Conservation (phyloP, 768 basidiomycete species). For the Leccinum boreale region DNA sequence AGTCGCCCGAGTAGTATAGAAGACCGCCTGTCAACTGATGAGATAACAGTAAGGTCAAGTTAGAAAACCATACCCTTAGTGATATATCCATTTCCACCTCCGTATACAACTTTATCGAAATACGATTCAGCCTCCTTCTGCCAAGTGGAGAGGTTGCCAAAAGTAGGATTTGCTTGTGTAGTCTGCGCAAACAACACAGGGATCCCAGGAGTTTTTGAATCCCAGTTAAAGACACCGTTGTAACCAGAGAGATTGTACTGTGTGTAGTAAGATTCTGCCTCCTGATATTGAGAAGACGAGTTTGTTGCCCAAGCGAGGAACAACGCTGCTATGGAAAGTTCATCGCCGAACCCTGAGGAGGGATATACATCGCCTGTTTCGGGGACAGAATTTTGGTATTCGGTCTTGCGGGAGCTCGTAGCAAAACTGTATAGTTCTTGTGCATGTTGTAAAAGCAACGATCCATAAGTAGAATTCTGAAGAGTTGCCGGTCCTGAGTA, state of each 20-base stretch:
- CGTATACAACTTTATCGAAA: conserved; percentile 68
- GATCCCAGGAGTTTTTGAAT: conserved; percentile 73
- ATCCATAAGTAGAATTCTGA: conserved; percentile 69
- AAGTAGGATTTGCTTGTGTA: conserved; percentile 49
- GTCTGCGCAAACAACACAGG: conserved; percentile 76
- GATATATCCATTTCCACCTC: conserved; percentile 48
- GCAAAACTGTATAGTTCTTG: conserved; percentile 74
- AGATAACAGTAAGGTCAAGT: background rate
- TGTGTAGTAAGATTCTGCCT: conserved; percentile 61
- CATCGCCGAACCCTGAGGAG: conserved; percentile 71
- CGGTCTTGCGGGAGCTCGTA: conserved; percentile 55
- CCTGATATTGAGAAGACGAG: conserved; percentile 52
- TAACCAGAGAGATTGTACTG: conserved; percentile 51
- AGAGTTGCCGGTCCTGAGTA: conserved; percentile 64
- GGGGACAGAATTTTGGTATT: conserved; percentile 72
- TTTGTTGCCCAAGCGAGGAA: conserved; percentile 73
- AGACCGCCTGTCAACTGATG: conserved; percentile 57
- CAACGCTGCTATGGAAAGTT: conserved; percentile 71
- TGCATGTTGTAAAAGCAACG: conserved; percentile 69
- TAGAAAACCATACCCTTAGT: conserved; percentile 52
- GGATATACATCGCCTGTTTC: conserved; percentile 60
- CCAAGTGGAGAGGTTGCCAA: conserved; percentile 68
- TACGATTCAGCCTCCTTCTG: conserved; percentile 66
- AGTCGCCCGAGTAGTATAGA: conserved; percentile 80
- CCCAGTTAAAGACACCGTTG: conserved; percentile 83